These are phyloP conservation scores for Durotheca rogersii DNA, from an alignment of 495 filamentous ascomycete species.

Conservation along the genomic window DNA sequence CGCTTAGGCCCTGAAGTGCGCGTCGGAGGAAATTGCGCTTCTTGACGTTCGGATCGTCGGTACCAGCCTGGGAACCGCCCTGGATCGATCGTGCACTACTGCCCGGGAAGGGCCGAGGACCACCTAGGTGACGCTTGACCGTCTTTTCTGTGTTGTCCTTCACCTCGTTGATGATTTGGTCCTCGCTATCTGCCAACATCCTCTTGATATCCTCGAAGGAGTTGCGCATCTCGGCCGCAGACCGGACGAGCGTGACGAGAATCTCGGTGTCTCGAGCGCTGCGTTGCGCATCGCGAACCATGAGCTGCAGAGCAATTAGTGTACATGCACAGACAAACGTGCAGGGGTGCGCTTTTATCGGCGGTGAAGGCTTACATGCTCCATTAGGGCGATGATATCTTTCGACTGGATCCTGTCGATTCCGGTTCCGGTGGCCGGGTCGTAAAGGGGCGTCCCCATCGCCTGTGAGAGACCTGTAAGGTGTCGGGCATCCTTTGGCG, in stretches of 20 bases:
- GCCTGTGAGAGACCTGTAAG: constrained; percentile 89
- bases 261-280: constrained; percentile 98
- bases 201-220: constrained; percentile 96
- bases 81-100: constrained; percentile 58
- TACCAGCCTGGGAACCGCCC: constrained; percentile 60
- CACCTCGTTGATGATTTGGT: constrained; percentile 75
- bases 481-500: constrained; percentile 63
- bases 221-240: constrained; percentile 95
- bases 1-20: constrained; percentile 82
- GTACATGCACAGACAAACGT: background rate
- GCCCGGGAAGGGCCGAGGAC: constrained; percentile 81
- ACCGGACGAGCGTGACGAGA: constrained; percentile 86
- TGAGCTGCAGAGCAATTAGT: constrained; percentile 61
- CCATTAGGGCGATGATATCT: constrained; percentile 97
- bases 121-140: constrained; percentile 75
- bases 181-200: constrained; percentile 83
- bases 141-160: constrained; percentile 84
- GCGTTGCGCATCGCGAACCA: constrained; percentile 93
- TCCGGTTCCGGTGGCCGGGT: constrained; percentile 82
- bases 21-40: constrained; percentile 87
- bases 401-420: constrained; percentile 94
- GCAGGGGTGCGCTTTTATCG: too few species aligned
- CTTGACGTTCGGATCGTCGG: constrained; percentile 75
- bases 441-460: constrained; percentile 85
- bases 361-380: constrained; percentile 65